Evolutionary conservation across 192 early-diverging fungal genomes (phyloP).

Genomic region (Chytriomyces sp.): DNA sequence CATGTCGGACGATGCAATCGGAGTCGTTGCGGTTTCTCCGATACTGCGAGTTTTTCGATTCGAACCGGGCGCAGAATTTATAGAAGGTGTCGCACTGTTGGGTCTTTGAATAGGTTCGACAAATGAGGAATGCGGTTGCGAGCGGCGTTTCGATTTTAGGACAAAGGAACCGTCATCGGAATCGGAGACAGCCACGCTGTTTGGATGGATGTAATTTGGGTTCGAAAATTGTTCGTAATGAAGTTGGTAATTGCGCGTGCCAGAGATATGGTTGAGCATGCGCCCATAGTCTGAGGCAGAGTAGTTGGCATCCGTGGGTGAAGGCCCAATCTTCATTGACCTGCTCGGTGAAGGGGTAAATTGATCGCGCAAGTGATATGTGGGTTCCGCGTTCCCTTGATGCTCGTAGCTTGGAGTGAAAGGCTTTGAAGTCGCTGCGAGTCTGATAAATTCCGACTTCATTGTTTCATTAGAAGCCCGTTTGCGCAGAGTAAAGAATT

Average conservation of each 20-base stretch:
- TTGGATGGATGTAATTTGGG: background rate
- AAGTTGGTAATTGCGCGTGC: too few species aligned
- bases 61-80: background rate
- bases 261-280: too few species aligned
- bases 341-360: too few species aligned
- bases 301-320: too few species aligned
- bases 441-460: background rate
- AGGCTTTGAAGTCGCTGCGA: background rate
- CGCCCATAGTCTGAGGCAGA: too few species aligned
- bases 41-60: conserved; percentile 14
- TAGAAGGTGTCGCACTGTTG: background rate
- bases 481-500: conserved; percentile 2
- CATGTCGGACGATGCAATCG: background rate
- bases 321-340: too few species aligned
- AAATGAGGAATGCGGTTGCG: conserved; percentile 4
- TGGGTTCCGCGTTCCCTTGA: too few species aligned
- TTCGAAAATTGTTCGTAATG: background rate
- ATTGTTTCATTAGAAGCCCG: conserved; percentile 21
- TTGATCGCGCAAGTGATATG: too few species aligned
- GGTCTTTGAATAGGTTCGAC: conserved; percentile 23
- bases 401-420: too few species aligned
- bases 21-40: background rate
- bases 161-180: background rate
- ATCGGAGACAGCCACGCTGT: background rate
- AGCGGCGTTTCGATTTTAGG: background rate